Percentiles rank a stretch among this genome's conserved stretches.
phyloP scores from a whole-genome alignment of 352 stramenopile species.

The Globisporangium barbulae region DNA sequence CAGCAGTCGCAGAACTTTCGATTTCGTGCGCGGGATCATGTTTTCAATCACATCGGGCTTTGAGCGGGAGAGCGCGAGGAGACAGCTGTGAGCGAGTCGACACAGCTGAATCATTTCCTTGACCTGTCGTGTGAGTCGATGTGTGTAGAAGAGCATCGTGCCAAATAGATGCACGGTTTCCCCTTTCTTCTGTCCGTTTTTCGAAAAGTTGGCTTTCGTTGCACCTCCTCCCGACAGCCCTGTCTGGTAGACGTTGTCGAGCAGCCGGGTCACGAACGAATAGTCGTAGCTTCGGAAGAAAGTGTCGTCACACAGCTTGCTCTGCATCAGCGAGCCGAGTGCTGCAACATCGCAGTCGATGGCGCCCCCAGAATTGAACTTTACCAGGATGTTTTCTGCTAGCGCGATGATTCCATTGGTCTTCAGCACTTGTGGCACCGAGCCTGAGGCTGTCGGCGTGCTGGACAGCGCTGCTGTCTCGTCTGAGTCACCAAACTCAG shows the following conservation, averaged over 20 bases:
- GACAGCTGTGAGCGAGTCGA: conserved; percentile 17
- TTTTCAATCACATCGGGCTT: conserved; percentile 2
- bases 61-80: conserved; percentile 6
- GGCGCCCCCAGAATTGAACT: conserved; percentile 6
- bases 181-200: background rate
- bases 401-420: conserved; percentile 10
- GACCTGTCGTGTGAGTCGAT: background rate
- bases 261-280: conserved; percentile 13
- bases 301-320: conserved; percentile 6
- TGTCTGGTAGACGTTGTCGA: conserved; percentile 10
- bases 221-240: background rate
- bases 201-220: background rate
- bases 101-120: conserved; percentile 20
- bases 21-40: conserved; percentile 16
- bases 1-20: conserved; percentile 13
- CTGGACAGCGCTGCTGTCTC: background rate
- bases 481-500: conserved; percentile 12
- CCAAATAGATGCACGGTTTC: background rate
- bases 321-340: conserved; percentile 12
- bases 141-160: conserved; percentile 6
- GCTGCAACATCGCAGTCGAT: conserved; percentile 16
- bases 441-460: background rate
- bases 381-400: conserved; percentile 14
- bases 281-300: conserved; percentile 17
- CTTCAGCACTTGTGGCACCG: background rate